Percentiles rank a stretch among this genome's conserved stretches.
These are phyloP conservation scores for Cenchrus fungigraminus DNA, from an alignment of 176 grass and related monocot genomes.

Conservation along the genomic window DNA sequence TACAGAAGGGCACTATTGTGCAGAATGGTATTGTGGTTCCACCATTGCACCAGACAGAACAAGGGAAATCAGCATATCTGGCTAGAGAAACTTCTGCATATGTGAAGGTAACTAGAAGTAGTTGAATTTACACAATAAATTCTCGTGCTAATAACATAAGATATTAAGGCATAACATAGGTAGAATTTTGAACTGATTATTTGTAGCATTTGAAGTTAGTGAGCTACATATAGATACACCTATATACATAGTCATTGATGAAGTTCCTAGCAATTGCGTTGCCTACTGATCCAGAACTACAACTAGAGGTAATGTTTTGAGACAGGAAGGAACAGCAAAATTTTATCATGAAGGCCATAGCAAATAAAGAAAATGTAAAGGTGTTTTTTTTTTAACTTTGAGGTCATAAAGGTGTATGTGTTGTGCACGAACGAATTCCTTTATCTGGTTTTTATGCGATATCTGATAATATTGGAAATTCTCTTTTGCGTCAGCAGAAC, in stretches of 20 bases:
- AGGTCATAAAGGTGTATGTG: not conserved
- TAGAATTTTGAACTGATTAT: slow-evolving; percentile 11
- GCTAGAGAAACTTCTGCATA: slow-evolving; percentile 33
- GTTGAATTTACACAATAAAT: not conserved
- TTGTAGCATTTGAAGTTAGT: slow-evolving; percentile 1
- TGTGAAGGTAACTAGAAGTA: slow-evolving; percentile 46
- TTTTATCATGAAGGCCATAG: not conserved
- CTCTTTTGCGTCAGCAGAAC: not conserved
- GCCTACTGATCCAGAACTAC: slow-evolving; percentile 5
- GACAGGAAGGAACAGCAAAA: not conserved
- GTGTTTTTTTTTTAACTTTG: not conserved
- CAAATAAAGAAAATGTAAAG: not conserved
- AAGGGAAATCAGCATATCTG: slow-evolving; percentile 38
- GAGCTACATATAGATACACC: slow-evolving; percentile 1
- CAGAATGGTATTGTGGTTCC: slow-evolving; percentile 41
- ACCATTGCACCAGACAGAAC: slow-evolving; percentile 55
- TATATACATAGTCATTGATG: not conserved
- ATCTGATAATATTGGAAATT: slow-evolving; percentile 7
- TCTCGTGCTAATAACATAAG: slow-evolving; percentile 20
- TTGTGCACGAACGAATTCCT: not conserved
- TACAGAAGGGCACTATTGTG: slow-evolving; percentile 63
- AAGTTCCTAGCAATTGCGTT: slow-evolving; percentile 4
- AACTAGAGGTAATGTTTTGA: not conserved
- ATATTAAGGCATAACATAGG: slow-evolving; percentile 7
- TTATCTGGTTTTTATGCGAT: not conserved